Percentiles rank a stretch among this genome's conserved stretches.
Conservation (phyloP, 139 green algal species). For the Yamagishiella unicocca region DNA sequence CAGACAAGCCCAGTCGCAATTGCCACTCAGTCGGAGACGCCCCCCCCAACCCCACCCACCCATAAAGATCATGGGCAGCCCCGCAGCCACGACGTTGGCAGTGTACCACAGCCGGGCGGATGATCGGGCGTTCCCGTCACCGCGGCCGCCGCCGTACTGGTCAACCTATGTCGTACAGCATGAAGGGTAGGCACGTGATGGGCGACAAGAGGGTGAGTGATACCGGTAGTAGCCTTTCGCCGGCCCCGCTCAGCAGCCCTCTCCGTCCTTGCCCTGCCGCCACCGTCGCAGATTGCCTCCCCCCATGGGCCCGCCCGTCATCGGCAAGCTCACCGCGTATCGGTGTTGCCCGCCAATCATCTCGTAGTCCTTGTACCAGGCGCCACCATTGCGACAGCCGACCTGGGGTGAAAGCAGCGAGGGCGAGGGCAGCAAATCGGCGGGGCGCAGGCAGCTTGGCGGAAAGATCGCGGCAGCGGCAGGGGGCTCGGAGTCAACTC, state of each 20-base stretch:
- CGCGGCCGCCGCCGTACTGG: constrained; percentile 53
- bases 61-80: constrained; percentile 82
- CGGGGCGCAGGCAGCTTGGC: not conserved
- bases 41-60: constrained; percentile 3
- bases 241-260: no score
- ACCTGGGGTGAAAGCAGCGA: constrained; percentile 45
- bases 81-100: constrained; percentile 67
- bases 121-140: constrained; percentile 59
- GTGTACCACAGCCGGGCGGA: constrained; percentile 72
- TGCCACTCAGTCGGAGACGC: no score
- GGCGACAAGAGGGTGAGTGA: not conserved
- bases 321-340: constrained; percentile 65
- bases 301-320: constrained; percentile 22
- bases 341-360: constrained; percentile 63
- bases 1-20: no score
- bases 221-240: no score
- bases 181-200: not conserved
- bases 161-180: constrained; percentile 19
- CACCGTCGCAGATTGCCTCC: not conserved
- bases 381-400: constrained; percentile 74
- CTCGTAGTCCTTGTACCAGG: constrained; percentile 67
- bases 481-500: no score
- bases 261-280: not conserved
- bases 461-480: no score
- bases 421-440: not conserved